Conservation (phyloP, 1,139 yeast genomes). For the Blastobotrys proliferans region DNA sequence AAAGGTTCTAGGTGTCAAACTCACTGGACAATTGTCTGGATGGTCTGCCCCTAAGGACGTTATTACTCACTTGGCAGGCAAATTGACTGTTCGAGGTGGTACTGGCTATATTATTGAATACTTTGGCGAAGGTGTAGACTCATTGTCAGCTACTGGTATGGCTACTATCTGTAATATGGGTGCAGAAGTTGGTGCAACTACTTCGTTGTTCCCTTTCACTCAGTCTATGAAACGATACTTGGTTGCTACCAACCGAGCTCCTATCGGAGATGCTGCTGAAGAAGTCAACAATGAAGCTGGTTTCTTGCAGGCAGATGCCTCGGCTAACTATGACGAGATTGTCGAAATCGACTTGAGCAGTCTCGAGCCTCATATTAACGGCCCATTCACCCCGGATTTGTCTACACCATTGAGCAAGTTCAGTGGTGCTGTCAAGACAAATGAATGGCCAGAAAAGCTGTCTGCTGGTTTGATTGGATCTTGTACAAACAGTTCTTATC, state of each 20-base stretch:
- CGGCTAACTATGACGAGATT: constrained; percentile 91
- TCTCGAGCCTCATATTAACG: constrained; percentile 94
- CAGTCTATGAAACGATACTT: constrained; percentile 81
- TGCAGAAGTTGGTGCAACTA: constrained; percentile 98
- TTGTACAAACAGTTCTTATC: constrained; percentile 95
- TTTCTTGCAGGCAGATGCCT: constrained; percentile 64
- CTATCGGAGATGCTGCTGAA: constrained; percentile 75
- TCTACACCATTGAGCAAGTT: constrained; percentile 93
- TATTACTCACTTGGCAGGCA: constrained; percentile 84
- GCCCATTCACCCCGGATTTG: constrained; percentile 98
- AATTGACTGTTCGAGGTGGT: constrained; percentile 93
- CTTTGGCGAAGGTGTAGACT: constrained; percentile 87
- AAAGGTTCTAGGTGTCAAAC: constrained; percentile 81
- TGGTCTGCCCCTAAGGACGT: constrained; percentile 98
- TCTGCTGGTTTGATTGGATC: constrained; percentile 91
- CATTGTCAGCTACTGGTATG: constrained; percentile 95
- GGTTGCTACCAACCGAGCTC: constrained; percentile 72
- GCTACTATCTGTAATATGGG: constrained; percentile 99
- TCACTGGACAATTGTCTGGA: constrained; percentile 79
- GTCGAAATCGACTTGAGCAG: constrained; percentile 90
- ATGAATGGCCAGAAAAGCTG: constrained; percentile 68
- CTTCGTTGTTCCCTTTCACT: constrained; percentile 94
- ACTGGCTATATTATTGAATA: constrained; percentile 94
- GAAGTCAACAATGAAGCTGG: constrained; percentile 47
- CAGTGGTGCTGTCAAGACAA: constrained; percentile 57